phyloP scores from a whole-genome alignment of 2,329 filamentous ascomycete species.

The Fusarium pseudograminearum region DNA sequence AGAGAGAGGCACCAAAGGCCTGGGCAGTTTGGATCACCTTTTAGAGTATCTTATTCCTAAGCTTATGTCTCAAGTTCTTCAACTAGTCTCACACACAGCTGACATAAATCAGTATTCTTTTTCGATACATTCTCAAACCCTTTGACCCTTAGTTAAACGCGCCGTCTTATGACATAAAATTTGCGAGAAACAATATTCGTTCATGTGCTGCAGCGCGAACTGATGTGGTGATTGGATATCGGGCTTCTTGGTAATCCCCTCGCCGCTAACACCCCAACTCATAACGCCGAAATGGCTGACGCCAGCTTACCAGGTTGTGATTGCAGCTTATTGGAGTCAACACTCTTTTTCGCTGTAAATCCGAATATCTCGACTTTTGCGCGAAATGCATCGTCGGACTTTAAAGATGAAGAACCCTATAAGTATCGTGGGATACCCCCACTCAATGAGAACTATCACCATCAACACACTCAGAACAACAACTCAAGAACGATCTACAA shows the following conservation, averaged over 20 bases:
- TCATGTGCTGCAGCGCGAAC: not conserved
- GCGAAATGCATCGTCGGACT: conserved; percentile 6
- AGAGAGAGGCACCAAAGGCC: too few relatives aligned
- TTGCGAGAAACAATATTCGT: not conserved
- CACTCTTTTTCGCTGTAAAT: not conserved
- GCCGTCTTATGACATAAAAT: too few relatives aligned
- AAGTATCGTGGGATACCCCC: conserved; percentile 1
- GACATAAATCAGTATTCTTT: not conserved
- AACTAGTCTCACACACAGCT: not conserved
- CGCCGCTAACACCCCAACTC: not conserved
- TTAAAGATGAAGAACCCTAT: conserved; percentile 8
- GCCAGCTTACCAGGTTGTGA: too few relatives aligned
- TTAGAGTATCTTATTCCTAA: not conserved
- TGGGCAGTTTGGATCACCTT: not conserved
- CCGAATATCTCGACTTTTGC: not conserved
- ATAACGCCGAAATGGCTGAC: conserved; percentile 37
- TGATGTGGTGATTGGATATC: not conserved
- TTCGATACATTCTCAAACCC: not conserved
- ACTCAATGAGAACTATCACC: not conserved
- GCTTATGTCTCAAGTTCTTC: not conserved
- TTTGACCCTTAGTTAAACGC: not conserved
- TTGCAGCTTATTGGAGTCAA: not conserved
- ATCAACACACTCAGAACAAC: not conserved
- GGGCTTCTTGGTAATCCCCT: not conserved
- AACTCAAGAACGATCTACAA: not conserved